These are phyloP conservation scores for Pseudogymnoascus destructans DNA, from an alignment of 2,329 filamentous ascomycete genomes.

Conservation along the genomic window DNA sequence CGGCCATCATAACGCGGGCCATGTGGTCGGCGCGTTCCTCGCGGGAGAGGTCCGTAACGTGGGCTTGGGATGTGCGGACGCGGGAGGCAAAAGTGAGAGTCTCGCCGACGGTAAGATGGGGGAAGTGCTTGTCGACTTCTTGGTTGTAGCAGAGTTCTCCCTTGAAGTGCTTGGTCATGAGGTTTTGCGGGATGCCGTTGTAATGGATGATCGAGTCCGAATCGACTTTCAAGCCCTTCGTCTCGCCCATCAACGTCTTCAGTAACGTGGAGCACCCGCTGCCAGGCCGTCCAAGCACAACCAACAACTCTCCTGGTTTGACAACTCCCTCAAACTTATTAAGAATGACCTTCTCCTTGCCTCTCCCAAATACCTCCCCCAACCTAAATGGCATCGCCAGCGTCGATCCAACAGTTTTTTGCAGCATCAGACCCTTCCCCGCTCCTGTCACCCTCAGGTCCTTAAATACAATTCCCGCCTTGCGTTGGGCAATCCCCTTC, in stretches of 20 bases:
- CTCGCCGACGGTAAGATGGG: conserved; percentile 60
- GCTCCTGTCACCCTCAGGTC: conserved; percentile 54
- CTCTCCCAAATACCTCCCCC: conserved; percentile 40
- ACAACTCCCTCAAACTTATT: conserved; percentile 51
- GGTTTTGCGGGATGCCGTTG: conserved; percentile 38
- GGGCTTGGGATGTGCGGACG: conserved; percentile 50
- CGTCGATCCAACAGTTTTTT: conserved; percentile 50
- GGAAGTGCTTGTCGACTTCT: conserved; percentile 64
- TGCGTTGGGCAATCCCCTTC: conserved; percentile 40
- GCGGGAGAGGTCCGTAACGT: conserved; percentile 44
- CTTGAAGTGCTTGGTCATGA: conserved; percentile 47
- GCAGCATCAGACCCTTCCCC: conserved; percentile 53
- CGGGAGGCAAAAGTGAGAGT: conserved; percentile 63
- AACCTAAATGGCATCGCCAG: conserved; percentile 44
- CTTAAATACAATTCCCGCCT: conserved; percentile 49
- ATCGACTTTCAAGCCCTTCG: conserved; percentile 43
- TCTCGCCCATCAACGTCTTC: conserved; percentile 45
- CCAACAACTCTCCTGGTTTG: conserved; percentile 50
- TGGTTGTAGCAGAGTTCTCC: conserved; percentile 62
- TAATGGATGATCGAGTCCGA: conserved; percentile 44
- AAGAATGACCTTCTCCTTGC: conserved; percentile 45
- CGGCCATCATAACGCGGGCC: conserved; percentile 50
- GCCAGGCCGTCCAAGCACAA: conserved; percentile 54
- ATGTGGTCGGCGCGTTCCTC: conserved; percentile 33
- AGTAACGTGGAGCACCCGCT: conserved; percentile 52